Evolutionary conservation across 2,329 filamentous ascomycete species (phyloP), one percentile per base, ranked within the genome.

Genomic region (Epichloe sp.): DNA sequence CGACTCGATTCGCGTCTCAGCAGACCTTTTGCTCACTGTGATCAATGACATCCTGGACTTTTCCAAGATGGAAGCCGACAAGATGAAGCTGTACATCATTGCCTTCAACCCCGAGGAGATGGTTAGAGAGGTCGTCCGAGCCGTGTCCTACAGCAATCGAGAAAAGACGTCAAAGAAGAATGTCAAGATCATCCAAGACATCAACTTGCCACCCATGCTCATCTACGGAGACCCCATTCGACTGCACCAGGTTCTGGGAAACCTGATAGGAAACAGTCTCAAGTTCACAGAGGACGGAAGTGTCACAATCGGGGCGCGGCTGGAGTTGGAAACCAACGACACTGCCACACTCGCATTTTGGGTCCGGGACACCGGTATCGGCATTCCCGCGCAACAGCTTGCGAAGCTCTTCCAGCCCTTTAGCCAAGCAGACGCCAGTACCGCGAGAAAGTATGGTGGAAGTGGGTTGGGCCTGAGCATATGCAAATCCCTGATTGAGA

Each of bases 1-100:
- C 4, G 88, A 94, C 62, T 91, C 88, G 15, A 93, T 94, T 50
- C 81, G 88, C 47, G 78, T 90, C 35, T 94, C 87, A 47, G 88
- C 88, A 0, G 89, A 96, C 62, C 81, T 93, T 15, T 71, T 96
- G 14, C 73, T 96, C 26, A 93, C 89, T 0, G 88, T 96, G 46
- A 96, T 96, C 69, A 96, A 96, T 62, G 91, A 97, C 62, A 95
- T 96, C 49, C 74, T 96, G 4, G 91, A 97, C 67, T 94, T 95
- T 63, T 95, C 89, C 31, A 94, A 95, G 66, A 88, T 93, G 71
- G 88, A 95, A 64, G 88, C 86, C 3, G 87, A 90, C 58, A 85
- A 88, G 64, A 83, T 95, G 71, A 88, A 93, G 63, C 78, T 90
- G 1, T 87, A 87, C 62, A 76, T 83, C 53, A 82, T 82, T 50